Evolutionary conservation across 768 basidiomycete genomes (phyloP).

Genomic region (Boletus coccyginus): DNA sequence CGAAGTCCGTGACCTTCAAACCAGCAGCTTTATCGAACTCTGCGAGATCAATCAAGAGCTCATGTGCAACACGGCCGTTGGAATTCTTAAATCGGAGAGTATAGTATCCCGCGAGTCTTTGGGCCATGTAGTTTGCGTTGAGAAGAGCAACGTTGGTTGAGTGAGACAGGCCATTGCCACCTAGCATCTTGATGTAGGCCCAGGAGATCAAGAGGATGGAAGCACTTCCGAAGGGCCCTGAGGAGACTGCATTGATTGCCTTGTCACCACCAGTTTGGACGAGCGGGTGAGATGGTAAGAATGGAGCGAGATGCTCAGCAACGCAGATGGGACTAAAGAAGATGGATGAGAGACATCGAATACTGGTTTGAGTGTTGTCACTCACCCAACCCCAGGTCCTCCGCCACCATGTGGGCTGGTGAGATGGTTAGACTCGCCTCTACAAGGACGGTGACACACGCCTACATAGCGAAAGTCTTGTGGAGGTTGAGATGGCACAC

Average conservation of each 20-base stretch:
- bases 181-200: constrained; percentile 99
- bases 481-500: constrained; percentile 98
- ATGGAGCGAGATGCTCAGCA: constrained; percentile 89
- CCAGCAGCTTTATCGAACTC: constrained; percentile 92
- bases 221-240: constrained; percentile 92
- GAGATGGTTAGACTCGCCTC: not conserved
- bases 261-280: constrained; percentile 61
- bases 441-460: not conserved
- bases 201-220: constrained; percentile 96
- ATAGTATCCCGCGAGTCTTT: constrained; percentile 81
- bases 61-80: constrained; percentile 93
- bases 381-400: constrained; percentile 91
- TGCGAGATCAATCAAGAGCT: constrained; percentile 90
- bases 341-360: constrained; percentile 1
- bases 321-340: constrained; percentile 80
- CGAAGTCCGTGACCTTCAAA: constrained; percentile 92
- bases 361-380: not conserved
- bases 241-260: constrained; percentile 85
- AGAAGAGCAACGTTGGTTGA: constrained; percentile 86
- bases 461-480: constrained; percentile 95
- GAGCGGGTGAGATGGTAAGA: constrained; percentile 87
- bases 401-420: constrained; percentile 93
- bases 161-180: constrained; percentile 82
- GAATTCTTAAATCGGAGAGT: constrained; percentile 85
- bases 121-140: constrained; percentile 97